Base-by-base conservation (phyloP, 352 stramenopile species). In the Globisporangium cylindrosporum region DNA sequence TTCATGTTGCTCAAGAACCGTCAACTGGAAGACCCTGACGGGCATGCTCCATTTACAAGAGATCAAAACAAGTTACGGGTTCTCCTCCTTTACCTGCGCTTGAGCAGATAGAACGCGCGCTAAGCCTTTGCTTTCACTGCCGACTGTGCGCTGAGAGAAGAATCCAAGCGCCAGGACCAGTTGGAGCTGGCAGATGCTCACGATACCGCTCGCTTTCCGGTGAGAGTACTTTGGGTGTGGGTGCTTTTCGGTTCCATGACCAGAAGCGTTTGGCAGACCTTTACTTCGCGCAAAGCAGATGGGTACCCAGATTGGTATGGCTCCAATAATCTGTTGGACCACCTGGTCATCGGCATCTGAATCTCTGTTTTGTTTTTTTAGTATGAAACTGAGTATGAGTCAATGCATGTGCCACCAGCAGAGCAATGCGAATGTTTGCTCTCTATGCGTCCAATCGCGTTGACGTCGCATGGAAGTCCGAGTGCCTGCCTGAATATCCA, bases 221-320 rank as follows among this genome's bases (percentile, higher is more conserved):
- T 6, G 27, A 59, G 32, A 61, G 4, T 1, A 27, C 15, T 18
- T 25, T 18, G 41, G 15, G 14, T 49, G 41, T 9, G 43, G 6
- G 43, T 12, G 6, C 3, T 22, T 51, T 51, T n/a, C 18, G 18
- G 1, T n/a, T 12, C 43, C 6, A 24, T 51, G 18, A 18, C 2
- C 43, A 24, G 4, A 20, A 22, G 43, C 43, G 43, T 51, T 18
- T 22, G 43, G 7, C 43, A 20, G 43, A 4, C 56, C 56, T 61
- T 48, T 61, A 61, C 56, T 41, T 48, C 15, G 9, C 22, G 32
- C 18, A 61, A 29, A 61, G 56, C 56, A 61, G 32, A 48, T 48
- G 32, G 20, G 32, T 27, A 43, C n/a, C n/a, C n/a, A 29, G 15
- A n/a, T 24, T 48, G 14, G 3, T 27, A 46, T 61, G 55, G 55